Conservation (phyloP, 2,329 filamentous ascomycete genomes). For the Metarhizium humberi region DNA sequence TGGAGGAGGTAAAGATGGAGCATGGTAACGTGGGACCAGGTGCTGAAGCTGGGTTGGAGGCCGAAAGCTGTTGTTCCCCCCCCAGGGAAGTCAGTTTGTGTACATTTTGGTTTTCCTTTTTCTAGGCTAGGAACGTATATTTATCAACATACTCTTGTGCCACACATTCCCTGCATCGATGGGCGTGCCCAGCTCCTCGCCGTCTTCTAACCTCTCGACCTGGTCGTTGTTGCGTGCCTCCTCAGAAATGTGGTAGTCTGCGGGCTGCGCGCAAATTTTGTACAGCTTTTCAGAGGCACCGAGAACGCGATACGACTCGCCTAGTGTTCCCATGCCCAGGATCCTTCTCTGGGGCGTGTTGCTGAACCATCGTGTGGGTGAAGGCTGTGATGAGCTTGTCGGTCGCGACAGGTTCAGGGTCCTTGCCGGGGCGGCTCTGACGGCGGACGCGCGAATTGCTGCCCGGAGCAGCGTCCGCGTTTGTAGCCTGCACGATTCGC, state of each 20-base stretch:
- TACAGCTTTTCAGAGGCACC: constrained; percentile 71
- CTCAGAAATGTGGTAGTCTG: constrained; percentile 67
- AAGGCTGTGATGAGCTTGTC: not conserved
- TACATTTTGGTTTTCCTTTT: not conserved
- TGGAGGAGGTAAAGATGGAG: constrained; percentile 91
- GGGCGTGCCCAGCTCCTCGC: constrained; percentile 65
- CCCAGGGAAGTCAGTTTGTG: not conserved
- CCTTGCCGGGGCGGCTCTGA: constrained; percentile 16
- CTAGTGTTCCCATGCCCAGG: constrained; percentile 24
- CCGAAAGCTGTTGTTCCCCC: constrained; percentile 54
- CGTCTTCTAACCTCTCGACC: constrained; percentile 63
- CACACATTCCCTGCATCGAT: constrained; percentile 38
- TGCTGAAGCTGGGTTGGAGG: constrained; percentile 80
- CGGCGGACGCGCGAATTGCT: constrained; percentile 19
- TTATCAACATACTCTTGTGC: constrained; percentile 58
- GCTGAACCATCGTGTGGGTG: constrained; percentile 25
- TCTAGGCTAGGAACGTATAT: not conserved
- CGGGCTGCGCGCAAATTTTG: constrained; percentile 62
- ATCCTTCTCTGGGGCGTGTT: constrained; percentile 22
- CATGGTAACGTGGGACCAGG: constrained; percentile 94
- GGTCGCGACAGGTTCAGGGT: constrained; percentile 2
- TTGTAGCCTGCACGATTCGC: constrained; percentile 38
- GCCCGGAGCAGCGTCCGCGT: constrained; percentile 29
- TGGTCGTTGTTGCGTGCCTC: constrained; percentile 54
- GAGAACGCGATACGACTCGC: constrained; percentile 62